A percentile compares a stretch with the other conserved stretches of the same genome.
These are phyloP conservation scores for Rutstroemia sp. DNA, from an alignment of 2,329 filamentous ascomycete species.

Conservation along the genomic window DNA sequence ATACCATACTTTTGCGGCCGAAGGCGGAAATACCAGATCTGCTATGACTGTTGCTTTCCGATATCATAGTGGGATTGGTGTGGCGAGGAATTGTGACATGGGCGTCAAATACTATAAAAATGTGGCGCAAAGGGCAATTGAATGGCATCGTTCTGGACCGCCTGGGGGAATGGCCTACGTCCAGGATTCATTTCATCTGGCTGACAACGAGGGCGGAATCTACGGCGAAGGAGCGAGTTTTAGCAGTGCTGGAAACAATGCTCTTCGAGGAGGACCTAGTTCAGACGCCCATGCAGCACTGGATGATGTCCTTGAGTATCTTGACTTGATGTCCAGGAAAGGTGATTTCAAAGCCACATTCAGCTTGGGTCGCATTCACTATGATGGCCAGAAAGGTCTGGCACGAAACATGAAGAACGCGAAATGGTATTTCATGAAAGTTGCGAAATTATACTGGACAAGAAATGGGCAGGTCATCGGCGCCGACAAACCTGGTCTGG, in stretches of 20 bases:
- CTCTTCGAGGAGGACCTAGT: conserved; percentile 62
- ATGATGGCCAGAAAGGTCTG: conserved; percentile 57
- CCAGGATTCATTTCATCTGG: conserved; percentile 74
- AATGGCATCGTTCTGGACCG: conserved; percentile 81
- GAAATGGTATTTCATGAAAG: conserved; percentile 60
- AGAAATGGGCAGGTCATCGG: conserved; percentile 53
- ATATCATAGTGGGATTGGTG: conserved; percentile 77
- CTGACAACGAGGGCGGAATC: conserved; percentile 84
- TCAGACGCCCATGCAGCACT: conserved; percentile 80
- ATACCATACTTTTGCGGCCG: conserved; percentile 90
- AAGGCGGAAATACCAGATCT: conserved; percentile 72
- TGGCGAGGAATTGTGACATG: conserved; percentile 76
- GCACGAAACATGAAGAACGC: conserved; percentile 55
- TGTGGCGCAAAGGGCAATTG: conserved; percentile 87
- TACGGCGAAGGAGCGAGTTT: conserved; percentile 94
- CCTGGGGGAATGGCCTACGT: conserved; percentile 77
- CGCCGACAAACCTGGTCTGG: conserved; percentile 49
- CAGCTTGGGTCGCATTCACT: conserved; percentile 60
- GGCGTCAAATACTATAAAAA: conserved; percentile 85
- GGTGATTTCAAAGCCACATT: conserved; percentile 67
- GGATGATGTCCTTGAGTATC: conserved; percentile 89
- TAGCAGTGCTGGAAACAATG: conserved; percentile 77
- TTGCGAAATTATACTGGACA: conserved; percentile 62
- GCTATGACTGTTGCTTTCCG: conserved; percentile 93
- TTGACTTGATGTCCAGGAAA: conserved; percentile 66